Base-by-base conservation (phyloP, 306 rosid genomes). In the Glycyrrhiza uralensis region DNA sequence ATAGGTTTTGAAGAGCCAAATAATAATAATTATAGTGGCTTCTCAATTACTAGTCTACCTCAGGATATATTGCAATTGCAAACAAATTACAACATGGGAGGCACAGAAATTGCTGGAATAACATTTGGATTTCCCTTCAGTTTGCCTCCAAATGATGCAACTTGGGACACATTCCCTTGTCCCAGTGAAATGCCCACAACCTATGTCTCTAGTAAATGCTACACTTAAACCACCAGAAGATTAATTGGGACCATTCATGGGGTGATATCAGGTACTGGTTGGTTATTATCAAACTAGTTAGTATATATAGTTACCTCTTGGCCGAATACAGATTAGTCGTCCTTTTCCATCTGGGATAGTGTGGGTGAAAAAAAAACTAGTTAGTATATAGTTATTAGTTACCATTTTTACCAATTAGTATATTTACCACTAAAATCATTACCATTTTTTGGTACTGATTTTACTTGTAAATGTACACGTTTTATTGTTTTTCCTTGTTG, bases 71-170 rank as follows among this genome's bases (percentile, higher is more conserved):
- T n/a, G n/a, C n/a, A n/a, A n/a, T n/a, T n/a, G 78, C 80, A 85
- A 70, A 59, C 70, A 22, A 81, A 67, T 56, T 41, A 72, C 28
- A 29, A 8, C 79, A n/a, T 85, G 84, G 88, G 87, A n/a, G n/a
- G n/a, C n/a, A n/a, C n/a, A n/a, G n/a, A 73, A 58, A 71, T 65
- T 19, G 44, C 18, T 19, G 59, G 59, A 11, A 74, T 66, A 38
- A 62, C 88, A 20, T 75, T 76, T 45, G 96, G 75, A 3, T 92
- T 87, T 79, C 96, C 98, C 6, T 87, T 87, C 76, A 75, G 57
- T 77, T 68, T 83, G 74, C 73, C 82, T 35, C 74, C 85, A 57
- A 61, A 79, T 76, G 91, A 85, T 80, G 80, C 69, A 30, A 28
- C 81, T 35, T 88, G 90, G 87, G 92, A 91, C 33, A 72, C 83